Evolutionary conservation across 371 early-diverging fungal genomes (phyloP), one percentile per base, ranked within the genome.

Genomic region (Rhizopus microsporus): DNA sequence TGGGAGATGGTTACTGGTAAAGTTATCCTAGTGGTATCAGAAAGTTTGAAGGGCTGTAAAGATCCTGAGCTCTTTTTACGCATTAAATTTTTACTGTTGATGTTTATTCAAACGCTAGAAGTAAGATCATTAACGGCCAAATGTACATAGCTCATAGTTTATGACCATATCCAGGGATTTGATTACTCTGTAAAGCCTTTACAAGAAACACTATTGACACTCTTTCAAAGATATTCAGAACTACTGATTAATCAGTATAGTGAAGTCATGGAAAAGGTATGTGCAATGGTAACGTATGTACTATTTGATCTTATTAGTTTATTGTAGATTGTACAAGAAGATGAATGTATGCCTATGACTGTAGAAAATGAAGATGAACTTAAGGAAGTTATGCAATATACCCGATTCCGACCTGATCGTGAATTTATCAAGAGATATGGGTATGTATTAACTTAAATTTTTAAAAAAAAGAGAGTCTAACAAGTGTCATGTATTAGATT

Each of bases 71-170:
- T 93, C 35, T 93, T 92, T 56, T 57, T 89, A 51, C 69, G 77
- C 5, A 88, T 98, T 67, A 93, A 97, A 53, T 67, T 82, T 35
- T 67, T 77, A 7, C 71, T 96, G 47, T 78, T 88, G 43, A 79
- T 88, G 3, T 97, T 95, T 59, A 94, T 94, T 17, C 92, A 94
- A 51, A 94, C 94, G 9, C 74, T 96, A 71, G 94, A 92, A 79
- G 92, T 90, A 81, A 17, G 5, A 8, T 17, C 7, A n/a, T 8
- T 17, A 53, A 9, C n/a, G 8, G 48, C n/a, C 5, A 35, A 6
- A 29, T 15, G 33, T 16, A 32, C 10, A 13, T 48, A 52, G 34
- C 10, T n/a, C 2, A n/a, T 17, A 31, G 3, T n/a, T 39, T 13
- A 4, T 16, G n/a, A 40, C 10, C 34, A 57, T 5, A 3, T 30